Base-by-base conservation (phyloP, 345 rosid genomes). In the Pistacia integerrima region DNA sequence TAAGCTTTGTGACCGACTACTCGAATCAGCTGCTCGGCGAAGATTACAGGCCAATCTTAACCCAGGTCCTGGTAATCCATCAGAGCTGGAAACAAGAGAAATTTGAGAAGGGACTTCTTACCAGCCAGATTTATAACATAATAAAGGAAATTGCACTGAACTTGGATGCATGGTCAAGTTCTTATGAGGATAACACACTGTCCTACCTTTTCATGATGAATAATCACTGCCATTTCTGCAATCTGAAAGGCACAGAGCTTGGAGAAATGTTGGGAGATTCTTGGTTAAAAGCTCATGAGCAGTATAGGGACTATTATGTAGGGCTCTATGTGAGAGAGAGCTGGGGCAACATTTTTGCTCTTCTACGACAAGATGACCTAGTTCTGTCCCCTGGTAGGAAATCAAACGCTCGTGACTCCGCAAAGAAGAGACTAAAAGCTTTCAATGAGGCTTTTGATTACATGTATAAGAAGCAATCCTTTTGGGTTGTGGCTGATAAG, bases 151-250 rank as follows among this genome's bases (percentile, higher is more conserved):
- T 88, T 18, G 89, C 90, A 25, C 69, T 92, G 48, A 93, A 93
- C 70, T 61, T 93, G 46, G 98, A 95, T 76, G 71, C 87, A 1
- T 91, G 93, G 97, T 88, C 99, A 11, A 89, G 88, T 81, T 72
- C 85, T 41, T 85, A 83, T 60, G 60, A 75, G 13, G 86, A 87
- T 63, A 61, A 75, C 1, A 17, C 80, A 9, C 82, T 90, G 38
- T 89, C 94, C 64, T 92, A 82, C 81, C 77, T 95, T 74, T 95
- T 92, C 80, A 93, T 95, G 94, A 92, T 92, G 96, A 93, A 91
- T 70, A 95, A 90, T 75, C 98, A 92, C 71, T 48, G 77, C 74
- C 91, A 93, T 76, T 92, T 95, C 78, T 46, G 78, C 83, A 67
- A 76, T 25, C 81, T 95, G 77, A 78, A 78, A 79, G 92, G 87